Percentiles rank a stretch among this genome's conserved stretches.
phyloP scores from a whole-genome alignment of 306 rosid genomes.

The Prunus mume region DNA sequence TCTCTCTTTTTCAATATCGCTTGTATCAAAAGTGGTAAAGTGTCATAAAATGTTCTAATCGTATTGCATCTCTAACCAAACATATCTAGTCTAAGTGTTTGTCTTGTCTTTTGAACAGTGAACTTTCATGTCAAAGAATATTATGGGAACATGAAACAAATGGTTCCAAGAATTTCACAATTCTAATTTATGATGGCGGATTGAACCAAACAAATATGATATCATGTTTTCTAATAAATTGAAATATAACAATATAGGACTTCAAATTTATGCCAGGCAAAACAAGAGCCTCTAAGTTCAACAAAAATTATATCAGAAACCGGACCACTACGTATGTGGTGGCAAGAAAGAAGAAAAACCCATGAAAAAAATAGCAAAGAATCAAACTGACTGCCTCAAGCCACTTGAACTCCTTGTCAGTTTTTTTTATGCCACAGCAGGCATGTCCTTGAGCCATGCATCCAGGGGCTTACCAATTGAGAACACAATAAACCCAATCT shows the following conservation, averaged over 20 bases:
- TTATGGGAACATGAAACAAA: not conserved
- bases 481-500: slow-evolving; percentile 86
- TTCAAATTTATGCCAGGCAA: slow-evolving; percentile 37
- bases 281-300: slow-evolving; percentile 43
- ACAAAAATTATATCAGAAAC: slow-evolving; percentile 38
- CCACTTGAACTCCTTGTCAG: slow-evolving; percentile 27
- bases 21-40: no score
- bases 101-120: no score
- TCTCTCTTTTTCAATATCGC: no score
- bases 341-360: slow-evolving; percentile 25
- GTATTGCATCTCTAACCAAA: no score
- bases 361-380: slow-evolving; percentile 37
- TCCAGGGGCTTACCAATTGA: slow-evolving; percentile 91
- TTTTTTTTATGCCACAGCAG: slow-evolving; percentile 64
- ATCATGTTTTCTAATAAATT: slow-evolving; percentile 37
- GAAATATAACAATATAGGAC: slow-evolving; percentile 22
- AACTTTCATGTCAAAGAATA: no score
- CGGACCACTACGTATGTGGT: slow-evolving; percentile 35
- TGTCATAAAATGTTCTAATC: no score
- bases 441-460: slow-evolving; percentile 92
- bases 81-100: no score
- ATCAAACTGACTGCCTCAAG: slow-evolving; percentile 39
- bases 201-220: slow-evolving; percentile 28
- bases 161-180: slow-evolving; percentile 22
- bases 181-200: slow-evolving; percentile 24